These are phyloP conservation scores for Teratosphaeria pseudoeucalypti DNA, from an alignment of 2,329 filamentous ascomycete species.

Conservation along the genomic window DNA sequence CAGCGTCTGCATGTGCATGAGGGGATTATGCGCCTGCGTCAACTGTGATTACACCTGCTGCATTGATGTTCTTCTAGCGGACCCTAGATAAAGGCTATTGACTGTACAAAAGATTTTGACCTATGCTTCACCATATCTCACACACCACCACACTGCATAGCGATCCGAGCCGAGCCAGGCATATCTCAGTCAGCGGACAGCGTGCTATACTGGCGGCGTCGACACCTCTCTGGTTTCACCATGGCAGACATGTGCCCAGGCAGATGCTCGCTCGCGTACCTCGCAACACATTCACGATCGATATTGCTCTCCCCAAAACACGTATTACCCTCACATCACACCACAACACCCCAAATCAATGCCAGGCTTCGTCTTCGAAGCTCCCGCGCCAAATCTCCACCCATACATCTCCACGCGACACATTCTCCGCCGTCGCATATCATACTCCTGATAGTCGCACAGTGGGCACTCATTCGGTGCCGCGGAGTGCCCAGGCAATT, in stretches of 20 bases:
- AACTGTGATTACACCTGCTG: not conserved
- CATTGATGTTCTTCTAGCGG: conserved; percentile 1
- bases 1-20: not conserved
- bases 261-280: not conserved
- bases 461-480: conserved; percentile 15
- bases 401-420: conserved; percentile 18
- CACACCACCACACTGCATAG: not conserved
- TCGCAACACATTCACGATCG: not conserved
- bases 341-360: conserved; percentile 15
- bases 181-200: not conserved
- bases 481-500: conserved; percentile 10
- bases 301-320: not conserved
- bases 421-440: conserved; percentile 15
- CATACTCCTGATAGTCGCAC: conserved; percentile 18
- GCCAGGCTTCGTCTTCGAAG: conserved; percentile 12
- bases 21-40: not conserved
- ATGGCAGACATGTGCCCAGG: too few species aligned
- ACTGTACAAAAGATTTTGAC: not conserved
- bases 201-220: not conserved
- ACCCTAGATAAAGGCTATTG: not conserved
- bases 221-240: not conserved
- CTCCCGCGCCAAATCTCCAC: conserved; percentile 15
- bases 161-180: not conserved
- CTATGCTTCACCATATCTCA: not conserved
- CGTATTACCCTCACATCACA: conserved; percentile 6